Conservation (phyloP, 129 eudicot species). For the Ambrosia artemisiifolia region DNA sequence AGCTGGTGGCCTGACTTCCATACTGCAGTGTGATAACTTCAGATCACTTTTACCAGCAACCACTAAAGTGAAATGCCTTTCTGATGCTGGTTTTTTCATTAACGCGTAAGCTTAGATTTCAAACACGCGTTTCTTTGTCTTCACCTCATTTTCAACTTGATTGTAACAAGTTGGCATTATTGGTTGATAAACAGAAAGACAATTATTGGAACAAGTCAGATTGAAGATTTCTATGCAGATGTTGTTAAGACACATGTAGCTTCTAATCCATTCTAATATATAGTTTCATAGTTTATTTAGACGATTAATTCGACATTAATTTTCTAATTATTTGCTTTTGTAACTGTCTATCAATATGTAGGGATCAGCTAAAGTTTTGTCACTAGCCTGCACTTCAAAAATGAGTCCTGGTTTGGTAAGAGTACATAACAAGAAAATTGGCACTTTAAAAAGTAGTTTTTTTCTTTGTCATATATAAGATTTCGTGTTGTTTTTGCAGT, state of each 20-base stretch:
- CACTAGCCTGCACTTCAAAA: constrained; percentile 54
- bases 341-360: constrained; percentile 25
- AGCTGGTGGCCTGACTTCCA: constrained; percentile 88
- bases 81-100: constrained; percentile 89
- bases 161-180: background rate
- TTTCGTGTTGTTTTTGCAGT: constrained; percentile 41
- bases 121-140: background rate
- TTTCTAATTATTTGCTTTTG: background rate
- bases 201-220: constrained; percentile 64
- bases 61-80: constrained; percentile 78
- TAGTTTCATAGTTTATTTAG: background rate
- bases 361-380: constrained; percentile 78
- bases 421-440: background rate
- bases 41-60: constrained; percentile 60
- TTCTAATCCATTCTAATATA: background rate
- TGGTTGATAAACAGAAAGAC: constrained; percentile 60
- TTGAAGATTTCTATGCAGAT: constrained; percentile 60
- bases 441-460: background rate
- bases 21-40: constrained; percentile 82
- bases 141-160: background rate
- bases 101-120: constrained; percentile 50
- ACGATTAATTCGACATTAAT: background rate
- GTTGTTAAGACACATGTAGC: constrained; percentile 70
- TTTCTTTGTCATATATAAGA: background rate
- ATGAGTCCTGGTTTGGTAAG: constrained; percentile 75